Evolutionary conservation across 1,139 yeast genomes (phyloP).

Genomic region (Saccharomyces hybrid): DNA sequence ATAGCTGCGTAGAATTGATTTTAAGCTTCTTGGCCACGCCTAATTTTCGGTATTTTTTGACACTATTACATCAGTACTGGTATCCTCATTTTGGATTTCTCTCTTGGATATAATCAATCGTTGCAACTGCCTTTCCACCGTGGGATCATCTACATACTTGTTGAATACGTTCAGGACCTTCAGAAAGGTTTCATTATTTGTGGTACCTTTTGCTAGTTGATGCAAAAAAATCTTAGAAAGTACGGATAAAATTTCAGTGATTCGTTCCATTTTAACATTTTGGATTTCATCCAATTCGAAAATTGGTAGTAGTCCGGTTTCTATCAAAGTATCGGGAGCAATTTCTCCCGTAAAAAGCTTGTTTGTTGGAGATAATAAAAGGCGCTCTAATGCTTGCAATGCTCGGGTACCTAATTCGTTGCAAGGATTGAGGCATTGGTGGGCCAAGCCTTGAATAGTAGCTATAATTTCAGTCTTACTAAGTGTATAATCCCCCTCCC

Average conservation of each 20-base stretch:
- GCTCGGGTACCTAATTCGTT: constrained; percentile 66
- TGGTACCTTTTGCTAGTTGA: constrained; percentile 37
- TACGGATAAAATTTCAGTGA: constrained; percentile 52
- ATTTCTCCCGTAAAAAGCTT: constrained; percentile 30
- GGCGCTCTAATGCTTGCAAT: constrained; percentile 43
- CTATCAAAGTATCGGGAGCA: constrained; percentile 49
- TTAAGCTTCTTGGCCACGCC: too few species aligned
- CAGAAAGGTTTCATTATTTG: constrained; percentile 40
- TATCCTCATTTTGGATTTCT: constrained; percentile 20
- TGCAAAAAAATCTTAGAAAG: constrained; percentile 68
- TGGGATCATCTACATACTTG: constrained; percentile 38
- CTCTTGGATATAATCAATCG: constrained; percentile 33
- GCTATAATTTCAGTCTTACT: constrained; percentile 41
- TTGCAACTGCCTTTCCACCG: constrained; percentile 36
- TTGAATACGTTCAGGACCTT: constrained; percentile 43
- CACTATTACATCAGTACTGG: neutral
- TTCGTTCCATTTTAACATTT: constrained; percentile 36
- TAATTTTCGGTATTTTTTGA: neutral
- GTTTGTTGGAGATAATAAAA: constrained; percentile 35
- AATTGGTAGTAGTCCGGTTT: constrained; percentile 61
- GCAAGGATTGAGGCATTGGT: constrained; percentile 85
- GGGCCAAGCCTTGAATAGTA: constrained; percentile 69
- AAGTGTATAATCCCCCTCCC: too few species aligned
- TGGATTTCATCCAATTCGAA: constrained; percentile 52
- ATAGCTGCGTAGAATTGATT: too few species aligned